phyloP scores from a whole-genome alignment of 306 rosid species.

The Neltuma alba region DNA sequence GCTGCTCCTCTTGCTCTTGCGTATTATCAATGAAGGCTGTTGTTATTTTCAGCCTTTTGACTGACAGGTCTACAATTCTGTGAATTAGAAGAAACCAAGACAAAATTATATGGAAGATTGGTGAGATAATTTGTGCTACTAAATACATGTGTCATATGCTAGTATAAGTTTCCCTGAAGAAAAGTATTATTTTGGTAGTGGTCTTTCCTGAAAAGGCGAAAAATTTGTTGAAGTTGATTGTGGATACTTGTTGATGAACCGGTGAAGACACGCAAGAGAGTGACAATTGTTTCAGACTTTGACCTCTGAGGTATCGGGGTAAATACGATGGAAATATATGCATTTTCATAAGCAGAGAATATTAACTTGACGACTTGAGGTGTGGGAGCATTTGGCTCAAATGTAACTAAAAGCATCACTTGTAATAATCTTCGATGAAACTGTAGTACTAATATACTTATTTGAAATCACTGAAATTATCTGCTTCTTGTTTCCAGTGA shows the following conservation, averaged over 20 bases:
- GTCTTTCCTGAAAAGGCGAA: not conserved
- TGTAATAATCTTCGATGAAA: not conserved
- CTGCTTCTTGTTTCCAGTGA: no score
- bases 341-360: not conserved
- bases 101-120: not conserved
- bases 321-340: no score
- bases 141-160: not conserved
- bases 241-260: not conserved
- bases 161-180: not conserved
- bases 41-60: not conserved
- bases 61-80: not conserved
- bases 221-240: not conserved
- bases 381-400: not conserved
- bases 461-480: not conserved
- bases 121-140: not conserved
- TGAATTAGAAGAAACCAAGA: not conserved
- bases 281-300: not conserved
- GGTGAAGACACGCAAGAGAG: not conserved
- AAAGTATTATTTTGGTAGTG: conserved; percentile 10
- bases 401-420: not conserved
- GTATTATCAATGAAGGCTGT: not conserved
- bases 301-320: not conserved
- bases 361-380: not conserved
- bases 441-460: not conserved
- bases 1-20: no score